A percentile compares a stretch with the other conserved stretches of the same genome.
Evolutionary conservation across 2,329 filamentous ascomycete species (phyloP).

Genomic region (Biscogniauxia marginata): DNA sequence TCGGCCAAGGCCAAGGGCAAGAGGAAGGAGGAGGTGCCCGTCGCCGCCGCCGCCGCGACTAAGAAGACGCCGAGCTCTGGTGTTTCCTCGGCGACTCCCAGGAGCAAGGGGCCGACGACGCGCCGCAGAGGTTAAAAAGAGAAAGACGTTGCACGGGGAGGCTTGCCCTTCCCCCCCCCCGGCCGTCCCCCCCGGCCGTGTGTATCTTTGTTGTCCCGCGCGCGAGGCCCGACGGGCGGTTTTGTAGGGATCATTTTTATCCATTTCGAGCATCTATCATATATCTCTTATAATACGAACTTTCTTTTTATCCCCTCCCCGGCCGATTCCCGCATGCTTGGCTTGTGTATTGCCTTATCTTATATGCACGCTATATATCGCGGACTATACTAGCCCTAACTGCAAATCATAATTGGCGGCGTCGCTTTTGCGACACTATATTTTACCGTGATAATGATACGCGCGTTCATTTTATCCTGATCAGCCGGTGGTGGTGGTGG

Average conservation of each 20-base stretch:
- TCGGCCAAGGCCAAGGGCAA: constrained; percentile 42
- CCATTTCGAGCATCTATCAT: background rate
- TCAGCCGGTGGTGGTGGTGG: background rate
- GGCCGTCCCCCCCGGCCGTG: too few relatives aligned
- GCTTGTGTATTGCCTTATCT: background rate
- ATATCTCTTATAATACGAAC: background rate
- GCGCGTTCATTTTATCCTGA: background rate
- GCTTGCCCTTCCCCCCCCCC: too few relatives aligned
- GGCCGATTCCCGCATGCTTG: background rate
- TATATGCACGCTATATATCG: background rate
- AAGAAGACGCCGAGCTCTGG: constrained; percentile 24
- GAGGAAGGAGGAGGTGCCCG: constrained; percentile 37
- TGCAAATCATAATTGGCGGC: too few relatives aligned
- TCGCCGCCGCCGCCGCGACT: constrained; percentile 22
- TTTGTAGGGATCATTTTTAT: background rate
- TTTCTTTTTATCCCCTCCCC: background rate
- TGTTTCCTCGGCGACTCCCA: constrained; percentile 31
- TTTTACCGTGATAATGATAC: background rate
- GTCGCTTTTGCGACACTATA: too few relatives aligned
- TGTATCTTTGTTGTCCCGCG: background rate
- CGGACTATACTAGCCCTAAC: too few relatives aligned
- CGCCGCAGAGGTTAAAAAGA: constrained; percentile 38
- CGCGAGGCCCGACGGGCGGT: background rate
- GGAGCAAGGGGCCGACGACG: constrained; percentile 42
- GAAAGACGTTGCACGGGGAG: background rate